Evolutionary conservation across 352 stramenopile genomes (phyloP).

Genomic region (Pythium pyrilobum): DNA sequence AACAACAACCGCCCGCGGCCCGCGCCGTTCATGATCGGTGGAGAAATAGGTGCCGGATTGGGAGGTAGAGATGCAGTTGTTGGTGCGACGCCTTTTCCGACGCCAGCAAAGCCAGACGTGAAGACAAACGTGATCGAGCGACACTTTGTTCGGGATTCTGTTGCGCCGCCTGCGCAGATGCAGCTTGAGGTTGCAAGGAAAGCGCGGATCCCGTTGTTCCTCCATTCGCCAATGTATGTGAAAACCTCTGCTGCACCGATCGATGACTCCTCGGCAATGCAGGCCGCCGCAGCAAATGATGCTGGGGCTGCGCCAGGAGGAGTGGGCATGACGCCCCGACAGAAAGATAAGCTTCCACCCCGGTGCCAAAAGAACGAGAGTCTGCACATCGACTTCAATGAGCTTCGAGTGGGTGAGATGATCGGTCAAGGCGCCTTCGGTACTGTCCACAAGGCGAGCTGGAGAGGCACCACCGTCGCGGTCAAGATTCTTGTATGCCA

Average conservation of each 20-base stretch:
- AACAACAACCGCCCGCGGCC: constrained; percentile 10
- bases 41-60: too few species aligned
- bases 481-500: constrained; percentile 86
- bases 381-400: constrained; percentile 76
- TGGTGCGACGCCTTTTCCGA: not conserved
- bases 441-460: constrained; percentile 69
- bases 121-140: constrained; percentile 53
- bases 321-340: constrained; percentile 22
- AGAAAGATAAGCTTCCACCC: constrained; percentile 42
- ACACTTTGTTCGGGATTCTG: constrained; percentile 59
- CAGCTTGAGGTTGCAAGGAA: constrained; percentile 81
- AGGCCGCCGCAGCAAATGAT: constrained; percentile 10
- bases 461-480: constrained; percentile 68
- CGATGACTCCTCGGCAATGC: constrained; percentile 34
- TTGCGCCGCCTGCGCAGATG: constrained; percentile 79
- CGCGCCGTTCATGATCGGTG: constrained; percentile 24
- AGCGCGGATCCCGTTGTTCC: constrained; percentile 75
- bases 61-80: too few species aligned
- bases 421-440: constrained; percentile 85
- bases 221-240: constrained; percentile 86
- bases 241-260: constrained; percentile 57
- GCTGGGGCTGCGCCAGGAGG: not conserved
- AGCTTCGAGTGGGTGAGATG: constrained; percentile 73
- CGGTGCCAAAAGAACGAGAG: constrained; percentile 67
- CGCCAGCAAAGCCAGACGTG: constrained; percentile 38